These are phyloP conservation scores for Raphanus hybrid DNA, from an alignment of 441 rosid species.

Conservation along the genomic window DNA sequence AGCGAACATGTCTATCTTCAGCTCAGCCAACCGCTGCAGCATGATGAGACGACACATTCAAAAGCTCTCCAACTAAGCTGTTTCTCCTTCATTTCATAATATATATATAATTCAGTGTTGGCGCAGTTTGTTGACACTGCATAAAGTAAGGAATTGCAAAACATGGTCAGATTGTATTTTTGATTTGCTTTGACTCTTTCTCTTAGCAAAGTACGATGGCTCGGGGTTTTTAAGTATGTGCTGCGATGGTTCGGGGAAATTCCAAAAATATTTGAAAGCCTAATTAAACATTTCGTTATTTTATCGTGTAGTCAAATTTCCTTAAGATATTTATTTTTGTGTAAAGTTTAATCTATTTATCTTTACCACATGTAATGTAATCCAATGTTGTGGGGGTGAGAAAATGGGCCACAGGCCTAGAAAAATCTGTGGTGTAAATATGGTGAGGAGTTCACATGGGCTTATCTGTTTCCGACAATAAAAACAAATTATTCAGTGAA, in stretches of 20 bases:
- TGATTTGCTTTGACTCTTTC: neutral
- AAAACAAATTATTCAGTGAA: constrained; percentile 26
- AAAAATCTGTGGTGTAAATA: constrained; percentile 1
- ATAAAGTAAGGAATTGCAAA: neutral
- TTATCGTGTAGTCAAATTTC: neutral
- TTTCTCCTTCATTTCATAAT: constrained; percentile 41
- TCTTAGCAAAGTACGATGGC: constrained; percentile 6
- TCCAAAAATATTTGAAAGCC: neutral
- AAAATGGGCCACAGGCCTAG: constrained; percentile 16
- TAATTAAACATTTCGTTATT: neutral
- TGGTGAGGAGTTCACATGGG: constrained; percentile 1
- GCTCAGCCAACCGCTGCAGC: constrained; percentile 84
- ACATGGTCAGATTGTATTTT: neutral
- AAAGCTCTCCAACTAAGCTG: constrained; percentile 65
- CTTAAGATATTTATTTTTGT: neutral
- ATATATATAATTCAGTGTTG: neutral
- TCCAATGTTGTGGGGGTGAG: neutral
- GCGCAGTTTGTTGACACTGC: constrained; percentile 74
- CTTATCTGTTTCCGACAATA: constrained; percentile 29
- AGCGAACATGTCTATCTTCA: constrained; percentile 74
- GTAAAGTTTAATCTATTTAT: neutral
- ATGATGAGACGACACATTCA: constrained; percentile 53
- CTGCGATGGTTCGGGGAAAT: neutral
- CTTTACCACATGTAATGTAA: constrained; percentile 4
- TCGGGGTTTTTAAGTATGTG: neutral